Evolutionary conservation across 2,329 filamentous ascomycete species (phyloP), one percentile per base, ranked within the genome.

Genomic region (Penicillium fuscoglaucum): DNA sequence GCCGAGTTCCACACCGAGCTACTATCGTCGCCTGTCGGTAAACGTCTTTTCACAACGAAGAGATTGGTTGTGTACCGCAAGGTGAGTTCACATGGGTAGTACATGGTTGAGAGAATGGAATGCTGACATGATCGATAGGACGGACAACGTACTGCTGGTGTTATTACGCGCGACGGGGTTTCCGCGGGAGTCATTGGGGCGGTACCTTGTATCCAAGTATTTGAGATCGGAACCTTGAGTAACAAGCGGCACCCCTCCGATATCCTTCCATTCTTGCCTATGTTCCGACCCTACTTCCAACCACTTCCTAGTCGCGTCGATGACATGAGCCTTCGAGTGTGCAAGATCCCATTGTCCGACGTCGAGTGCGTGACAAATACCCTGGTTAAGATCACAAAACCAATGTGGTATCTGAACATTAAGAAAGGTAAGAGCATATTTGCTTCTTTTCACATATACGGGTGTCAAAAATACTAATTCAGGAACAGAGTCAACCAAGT

Each of bases 311-410:
- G 86, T 53, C 81, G 79, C 17, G 86, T 86, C 65, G 83, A 82
- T 58, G 84, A 91, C 21, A 85, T 96, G 70, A 83, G 84, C 12
- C 82, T 87, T 12, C 90, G 89, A 72, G 84, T 85, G 1, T 77
- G 84, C 5, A 86, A 89, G 55, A 84, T 98, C 7, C 87, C 88
- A 0, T 77, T 98, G 6, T 82, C 80, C 39, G 90, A 96, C 66
- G 80, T 99, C 17, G 92, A 98, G 72, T 93, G 90, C 68, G 81
- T 99, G 57, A 96, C 93, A 1, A 84, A 85, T 61, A 90, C 87
- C 12, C 70, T 83, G 35, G 77, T 85, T 48, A 84, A 84, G 65
- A 71, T 83, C 45, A 76, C 76, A 28, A 78, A 79, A 33, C 76
- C 78, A 21, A 70, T 72, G n/a, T 80, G 76, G 74, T 77, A 76